These are phyloP conservation scores for Chaetomium olivaceum DNA, from an alignment of 2,329 filamentous ascomycete species.

Conservation along the genomic window DNA sequence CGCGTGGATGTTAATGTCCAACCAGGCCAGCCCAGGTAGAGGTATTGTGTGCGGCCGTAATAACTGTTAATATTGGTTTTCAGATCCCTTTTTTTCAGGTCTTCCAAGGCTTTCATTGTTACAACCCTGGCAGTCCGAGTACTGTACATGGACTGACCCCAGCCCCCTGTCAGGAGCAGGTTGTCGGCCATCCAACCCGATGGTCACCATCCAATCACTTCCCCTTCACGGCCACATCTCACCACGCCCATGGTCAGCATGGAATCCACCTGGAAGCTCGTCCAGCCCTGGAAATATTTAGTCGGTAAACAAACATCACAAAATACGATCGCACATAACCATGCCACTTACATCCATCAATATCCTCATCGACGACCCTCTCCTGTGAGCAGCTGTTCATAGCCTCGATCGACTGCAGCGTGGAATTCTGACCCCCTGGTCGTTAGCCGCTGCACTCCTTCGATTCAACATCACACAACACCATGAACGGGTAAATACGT, in stretches of 20 bases:
- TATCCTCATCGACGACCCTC: not conserved
- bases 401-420: slow-evolving; percentile 1
- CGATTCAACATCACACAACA: not conserved
- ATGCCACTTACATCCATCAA: slow-evolving; percentile 3
- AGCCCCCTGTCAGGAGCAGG: too few species aligned
- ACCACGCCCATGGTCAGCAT: not conserved
- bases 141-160: too few species aligned
- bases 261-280: not conserved
- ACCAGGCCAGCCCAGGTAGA: too few species aligned
- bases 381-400: slow-evolving; percentile 1
- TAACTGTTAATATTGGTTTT: too few species aligned
- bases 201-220: not conserved
- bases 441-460: not conserved
- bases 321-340: not conserved
- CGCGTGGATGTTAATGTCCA: too few species aligned
- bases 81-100: too few species aligned
- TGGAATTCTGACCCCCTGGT: not conserved
- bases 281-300: not conserved
- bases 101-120: too few species aligned
- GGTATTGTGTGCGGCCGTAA: too few species aligned
- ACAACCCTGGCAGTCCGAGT: too few species aligned
- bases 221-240: not conserved
- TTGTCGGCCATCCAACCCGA: too few species aligned
- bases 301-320: not conserved
- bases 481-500: not conserved